Conservation (phyloP, 148 eudicot genomes). For the Gaultheria prostrata region DNA sequence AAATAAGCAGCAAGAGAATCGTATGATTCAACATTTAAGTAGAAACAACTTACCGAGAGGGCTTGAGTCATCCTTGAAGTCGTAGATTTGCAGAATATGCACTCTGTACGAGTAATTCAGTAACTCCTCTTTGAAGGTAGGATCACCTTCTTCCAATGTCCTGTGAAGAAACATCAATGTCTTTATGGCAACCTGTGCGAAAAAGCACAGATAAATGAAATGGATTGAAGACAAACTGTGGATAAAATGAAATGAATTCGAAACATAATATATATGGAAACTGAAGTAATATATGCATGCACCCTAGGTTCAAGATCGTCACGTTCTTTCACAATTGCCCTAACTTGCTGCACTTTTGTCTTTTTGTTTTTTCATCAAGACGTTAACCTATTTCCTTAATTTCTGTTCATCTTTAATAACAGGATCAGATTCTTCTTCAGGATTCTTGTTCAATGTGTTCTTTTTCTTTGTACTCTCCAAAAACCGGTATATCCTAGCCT, state of each 20-base stretch:
- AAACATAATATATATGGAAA: background rate
- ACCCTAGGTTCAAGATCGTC: slow-evolving; percentile 65
- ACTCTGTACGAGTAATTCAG: slow-evolving; percentile 75
- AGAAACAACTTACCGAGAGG: slow-evolving; percentile 62
- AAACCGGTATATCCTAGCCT: no score
- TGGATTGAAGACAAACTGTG: background rate
- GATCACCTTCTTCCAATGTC: slow-evolving; percentile 99
- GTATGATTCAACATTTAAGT: background rate
- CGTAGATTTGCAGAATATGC: slow-evolving; percentile 68
- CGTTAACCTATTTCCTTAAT: no score
- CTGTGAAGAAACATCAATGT: no score
- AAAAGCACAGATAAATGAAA: background rate
- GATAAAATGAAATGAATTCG: background rate
- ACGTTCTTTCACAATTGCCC: slow-evolving; percentile 46
- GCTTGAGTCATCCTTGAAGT: slow-evolving; percentile 95
- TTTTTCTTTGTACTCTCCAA: no score
- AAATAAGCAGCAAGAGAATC: background rate
- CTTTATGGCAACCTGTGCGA: slow-evolving; percentile 80
- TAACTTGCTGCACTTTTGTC: slow-evolving; percentile 58
- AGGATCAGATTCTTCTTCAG: no score
- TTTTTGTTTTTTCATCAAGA: no score
- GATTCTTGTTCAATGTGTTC: no score
- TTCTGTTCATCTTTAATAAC: no score
- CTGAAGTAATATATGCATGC: no score
- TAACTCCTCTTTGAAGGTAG: slow-evolving; percentile 89